A percentile compares a stretch with the other conserved stretches of the same genome.
These are phyloP conservation scores for Ilyonectria mors-panacis DNA, from an alignment of 2,329 filamentous ascomycete species.

Conservation along the genomic window DNA sequence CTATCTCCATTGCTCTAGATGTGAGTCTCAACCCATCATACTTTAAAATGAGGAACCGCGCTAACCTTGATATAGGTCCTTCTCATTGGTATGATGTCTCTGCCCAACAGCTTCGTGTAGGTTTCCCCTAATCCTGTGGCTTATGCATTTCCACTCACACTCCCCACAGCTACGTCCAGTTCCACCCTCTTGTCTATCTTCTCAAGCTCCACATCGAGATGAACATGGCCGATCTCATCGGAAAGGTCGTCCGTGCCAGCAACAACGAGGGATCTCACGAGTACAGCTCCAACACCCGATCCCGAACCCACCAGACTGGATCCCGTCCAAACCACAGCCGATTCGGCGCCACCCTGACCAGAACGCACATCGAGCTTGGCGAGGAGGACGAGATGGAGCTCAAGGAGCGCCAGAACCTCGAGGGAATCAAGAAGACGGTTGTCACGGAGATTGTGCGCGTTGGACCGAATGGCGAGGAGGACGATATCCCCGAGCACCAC, in stretches of 20 bases:
- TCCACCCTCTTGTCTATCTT: constrained; percentile 48
- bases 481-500: constrained; percentile 43
- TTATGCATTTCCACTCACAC: not conserved
- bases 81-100: constrained; percentile 48
- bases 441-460: constrained; percentile 30
- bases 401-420: constrained; percentile 33
- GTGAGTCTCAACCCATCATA: constrained; percentile 9
- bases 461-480: constrained; percentile 22
- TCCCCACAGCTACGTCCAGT: constrained; percentile 43
- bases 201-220: constrained; percentile 50
- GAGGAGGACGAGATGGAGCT: constrained; percentile 39
- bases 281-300: constrained; percentile 34
- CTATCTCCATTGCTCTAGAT: constrained; percentile 49
- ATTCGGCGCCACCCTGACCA: constrained; percentile 31
- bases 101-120: constrained; percentile 49
- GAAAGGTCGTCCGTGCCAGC: constrained; percentile 47
- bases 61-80: constrained; percentile 35
- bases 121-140: not conserved
- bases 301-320: constrained; percentile 20
- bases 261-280: constrained; percentile 35
- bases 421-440: constrained; percentile 36
- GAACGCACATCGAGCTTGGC: constrained; percentile 42
- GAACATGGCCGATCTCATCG: constrained; percentile 50
- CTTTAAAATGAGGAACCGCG: no score
- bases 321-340: constrained; percentile 31